Evolutionary conservation across 73 alveolate species (phyloP), one percentile per base, ranked within the genome.

Genomic region (Durusdinium trenchii): DNA sequence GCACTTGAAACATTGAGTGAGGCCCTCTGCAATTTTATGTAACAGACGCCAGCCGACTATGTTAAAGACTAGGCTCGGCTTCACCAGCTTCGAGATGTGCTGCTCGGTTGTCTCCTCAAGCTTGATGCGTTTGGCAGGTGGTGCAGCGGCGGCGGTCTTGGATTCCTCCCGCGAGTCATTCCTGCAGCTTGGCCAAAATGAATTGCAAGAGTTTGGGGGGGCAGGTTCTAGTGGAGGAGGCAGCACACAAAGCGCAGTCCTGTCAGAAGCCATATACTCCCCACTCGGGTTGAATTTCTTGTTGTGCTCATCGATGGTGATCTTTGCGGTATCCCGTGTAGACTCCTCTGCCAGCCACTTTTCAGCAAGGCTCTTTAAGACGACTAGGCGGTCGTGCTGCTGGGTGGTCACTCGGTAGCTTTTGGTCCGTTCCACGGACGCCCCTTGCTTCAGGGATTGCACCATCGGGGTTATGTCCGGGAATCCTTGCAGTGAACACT

Each of bases 51-150:
- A n/a, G n/a, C n/a, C n/a, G n/a, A n/a, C n/a, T n/a, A n/a, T n/a
- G n/a, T n/a, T n/a, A n/a, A n/a, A n/a, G n/a, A n/a, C 84, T 6
- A 73, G 84, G 18, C 7, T 12, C 84, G 47, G 84, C 30, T 73
- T 36, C 4, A 7, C 16, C 46, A 73, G 6, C 51, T 73, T 73
- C 10, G 84, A 28, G 10, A 73, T 32, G 4, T 73, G 32, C 36
- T 73, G 36, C 47, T 73, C 52, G 32, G 51, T 36, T 28, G 28
- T 18, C 26, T 36, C 46, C 52, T 73, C 84, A 6, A 73, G 47
- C 84, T 73, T 73, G 51, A 38, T 32, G 7, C 84, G 84, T 28
- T 73, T 73, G 51, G 50, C 84, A 73, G 84, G 84, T 36, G 46
- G 84, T 36, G 26, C 84, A 7, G 6, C 50, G 28, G 26, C 52